A percentile compares a stretch with the other conserved stretches of the same genome.
These are phyloP conservation scores for Phytophthora cryptogea DNA, from an alignment of 352 stramenopile species.

Conservation along the genomic window DNA sequence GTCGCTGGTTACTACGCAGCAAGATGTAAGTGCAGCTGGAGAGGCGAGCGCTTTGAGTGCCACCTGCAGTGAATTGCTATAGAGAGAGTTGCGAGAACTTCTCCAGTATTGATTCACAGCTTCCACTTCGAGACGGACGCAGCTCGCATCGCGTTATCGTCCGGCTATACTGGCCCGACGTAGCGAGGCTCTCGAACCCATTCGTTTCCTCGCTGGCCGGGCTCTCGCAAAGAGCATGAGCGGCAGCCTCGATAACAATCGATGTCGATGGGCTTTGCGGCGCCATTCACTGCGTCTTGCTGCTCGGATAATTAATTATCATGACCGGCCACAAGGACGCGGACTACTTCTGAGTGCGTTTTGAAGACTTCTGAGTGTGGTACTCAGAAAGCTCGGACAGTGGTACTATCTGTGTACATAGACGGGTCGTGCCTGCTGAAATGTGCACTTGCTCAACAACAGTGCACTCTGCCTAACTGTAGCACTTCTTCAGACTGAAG, in stretches of 20 bases:
- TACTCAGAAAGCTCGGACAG: no score
- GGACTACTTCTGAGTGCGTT: no score
- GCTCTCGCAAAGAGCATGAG: slow-evolving; percentile 4
- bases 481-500: no score
- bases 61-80: slow-evolving; percentile 12
- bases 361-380: no score
- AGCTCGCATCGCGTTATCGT: not conserved
- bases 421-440: no score
- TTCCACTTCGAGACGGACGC: not conserved
- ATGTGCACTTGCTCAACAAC: no score
- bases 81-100: not conserved
- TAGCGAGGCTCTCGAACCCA: slow-evolving; percentile 19
- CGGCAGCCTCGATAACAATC: not conserved
- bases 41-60: not conserved
- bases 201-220: slow-evolving; percentile 7
- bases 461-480: no score
- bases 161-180: slow-evolving; percentile 13
- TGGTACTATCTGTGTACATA: no score
- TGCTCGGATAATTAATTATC: no score
- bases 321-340: no score
- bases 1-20: slow-evolving; percentile 4
- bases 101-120: not conserved
- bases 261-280: slow-evolving; percentile 15
- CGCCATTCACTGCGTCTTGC: not conserved
- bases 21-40: not conserved